These are phyloP conservation scores for Phytomonas sp. DNA, from an alignment of 208 protist genomes.

Conservation along the genomic window DNA sequence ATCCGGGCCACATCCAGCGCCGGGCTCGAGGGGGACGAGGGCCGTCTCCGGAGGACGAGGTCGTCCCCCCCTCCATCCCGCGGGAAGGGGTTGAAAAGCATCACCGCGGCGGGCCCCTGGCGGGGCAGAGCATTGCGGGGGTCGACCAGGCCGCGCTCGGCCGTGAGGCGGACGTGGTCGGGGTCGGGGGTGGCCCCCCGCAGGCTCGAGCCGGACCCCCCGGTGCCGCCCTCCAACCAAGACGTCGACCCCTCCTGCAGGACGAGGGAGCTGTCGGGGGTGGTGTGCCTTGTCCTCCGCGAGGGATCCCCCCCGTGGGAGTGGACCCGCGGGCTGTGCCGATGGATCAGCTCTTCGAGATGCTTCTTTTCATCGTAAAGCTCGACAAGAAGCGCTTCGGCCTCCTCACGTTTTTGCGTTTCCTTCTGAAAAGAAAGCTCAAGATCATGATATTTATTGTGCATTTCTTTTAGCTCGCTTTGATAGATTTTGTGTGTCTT, in stretches of 20 bases:
- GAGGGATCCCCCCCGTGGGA: not conserved
- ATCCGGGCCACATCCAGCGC: slow-evolving; percentile 56
- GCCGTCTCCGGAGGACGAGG: slow-evolving; percentile 7
- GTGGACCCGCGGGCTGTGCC: not conserved
- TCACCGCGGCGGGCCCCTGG: not conserved
- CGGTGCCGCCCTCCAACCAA: not conserved
- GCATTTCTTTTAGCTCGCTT: slow-evolving; percentile 69
- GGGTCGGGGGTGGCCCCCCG: not conserved
- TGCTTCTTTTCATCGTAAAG: slow-evolving; percentile 72
- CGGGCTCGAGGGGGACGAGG: slow-evolving; percentile 11
- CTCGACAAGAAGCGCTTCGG: slow-evolving; percentile 45
- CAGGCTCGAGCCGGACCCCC: not conserved
- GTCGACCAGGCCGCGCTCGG: not conserved
- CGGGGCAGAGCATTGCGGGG: not conserved
- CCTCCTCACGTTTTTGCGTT: slow-evolving; percentile 47
- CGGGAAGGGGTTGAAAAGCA: not conserved
- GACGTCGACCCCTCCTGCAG: not conserved
- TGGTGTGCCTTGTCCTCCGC: too few species aligned
- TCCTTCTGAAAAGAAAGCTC: slow-evolving; percentile 53
- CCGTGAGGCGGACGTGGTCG: not conserved
- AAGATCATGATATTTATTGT: slow-evolving; percentile 33
- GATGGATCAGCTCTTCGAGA: slow-evolving; percentile 39
- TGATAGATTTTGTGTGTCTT: slow-evolving; percentile 54
- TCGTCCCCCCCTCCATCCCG: not conserved
- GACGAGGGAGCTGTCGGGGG: not conserved